Percentiles rank a stretch among this genome's conserved stretches.
These are phyloP conservation scores for Sarocladiaceae sp. DNA, from an alignment of 2,329 filamentous ascomycete species.

Conservation along the genomic window DNA sequence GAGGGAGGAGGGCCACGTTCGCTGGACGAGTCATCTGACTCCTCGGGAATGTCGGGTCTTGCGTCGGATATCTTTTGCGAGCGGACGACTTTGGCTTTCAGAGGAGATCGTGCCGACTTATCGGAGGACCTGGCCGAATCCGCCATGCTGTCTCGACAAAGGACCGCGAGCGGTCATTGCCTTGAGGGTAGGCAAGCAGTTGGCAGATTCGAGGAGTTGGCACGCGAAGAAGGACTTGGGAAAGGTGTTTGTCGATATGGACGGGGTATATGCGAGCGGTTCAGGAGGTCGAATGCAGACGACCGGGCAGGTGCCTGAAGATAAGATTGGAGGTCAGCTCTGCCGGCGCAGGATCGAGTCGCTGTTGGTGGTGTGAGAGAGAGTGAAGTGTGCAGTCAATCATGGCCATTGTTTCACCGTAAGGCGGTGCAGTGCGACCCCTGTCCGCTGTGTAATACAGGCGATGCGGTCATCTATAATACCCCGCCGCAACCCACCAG, in stretches of 20 bases:
- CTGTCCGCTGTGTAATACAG: constrained; percentile 9
- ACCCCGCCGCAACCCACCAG: constrained; percentile 6
- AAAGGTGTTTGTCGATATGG: neutral
- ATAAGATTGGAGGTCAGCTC: constrained; percentile 7
- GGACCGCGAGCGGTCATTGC: constrained; percentile 21
- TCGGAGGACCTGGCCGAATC: constrained; percentile 29
- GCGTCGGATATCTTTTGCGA: constrained; percentile 43
- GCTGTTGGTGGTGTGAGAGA: constrained; percentile 5
- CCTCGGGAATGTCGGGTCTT: constrained; percentile 26
- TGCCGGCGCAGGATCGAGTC: constrained; percentile 5
- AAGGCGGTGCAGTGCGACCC: constrained; percentile 2
- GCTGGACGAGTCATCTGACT: constrained; percentile 26
- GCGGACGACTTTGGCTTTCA: constrained; percentile 33
- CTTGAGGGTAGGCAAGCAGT: constrained; percentile 2
- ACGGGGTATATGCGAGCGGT: neutral
- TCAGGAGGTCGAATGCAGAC: constrained; percentile 2
- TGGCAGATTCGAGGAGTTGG: neutral
- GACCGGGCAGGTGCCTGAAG: neutral
- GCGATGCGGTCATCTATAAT: constrained; percentile 9
- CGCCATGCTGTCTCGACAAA: constrained; percentile 30
- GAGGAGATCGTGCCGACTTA: constrained; percentile 26
- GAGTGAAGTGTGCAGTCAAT: neutral
- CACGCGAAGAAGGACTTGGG: neutral
- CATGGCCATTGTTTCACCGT: constrained; percentile 8
- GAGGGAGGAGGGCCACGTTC: constrained; percentile 27